These are phyloP conservation scores for Torulaspora pretoriensis DNA, from an alignment of 1,139 yeast genomes.

Conservation along the genomic window DNA sequence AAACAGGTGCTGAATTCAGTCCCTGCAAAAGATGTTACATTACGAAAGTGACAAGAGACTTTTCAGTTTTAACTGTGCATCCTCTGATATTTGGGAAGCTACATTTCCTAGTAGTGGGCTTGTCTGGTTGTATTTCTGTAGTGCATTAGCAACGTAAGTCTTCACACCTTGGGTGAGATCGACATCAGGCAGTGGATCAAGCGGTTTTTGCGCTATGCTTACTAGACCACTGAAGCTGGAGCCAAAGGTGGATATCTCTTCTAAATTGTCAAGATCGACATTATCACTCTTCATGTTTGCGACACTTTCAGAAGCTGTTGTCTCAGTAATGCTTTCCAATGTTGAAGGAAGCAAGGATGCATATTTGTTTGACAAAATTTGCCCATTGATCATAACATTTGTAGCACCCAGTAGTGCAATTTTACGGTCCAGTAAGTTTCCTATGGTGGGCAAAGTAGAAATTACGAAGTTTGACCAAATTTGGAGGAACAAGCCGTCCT, in stretches of 20 bases:
- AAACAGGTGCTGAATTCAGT: neutral
- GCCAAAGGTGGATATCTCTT: constrained; percentile 63
- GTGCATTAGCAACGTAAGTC: constrained; percentile 37
- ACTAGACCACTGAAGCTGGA: constrained; percentile 73
- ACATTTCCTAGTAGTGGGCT: constrained; percentile 32
- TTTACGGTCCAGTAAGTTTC: constrained; percentile 70
- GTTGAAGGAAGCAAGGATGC: constrained; percentile 46
- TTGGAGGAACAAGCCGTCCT: constrained; percentile 50
- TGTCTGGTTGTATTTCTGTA: constrained; percentile 33
- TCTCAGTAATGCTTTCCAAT: constrained; percentile 49
- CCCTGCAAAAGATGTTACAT: neutral
- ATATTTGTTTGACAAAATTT: constrained; percentile 43
- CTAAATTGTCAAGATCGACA: constrained; percentile 41
- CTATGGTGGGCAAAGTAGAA: constrained; percentile 61
- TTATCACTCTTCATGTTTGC: constrained; percentile 35
- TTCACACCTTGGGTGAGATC: constrained; percentile 39
- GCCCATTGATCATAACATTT: constrained; percentile 41
- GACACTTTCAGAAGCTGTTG: constrained; percentile 39
- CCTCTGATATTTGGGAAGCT: constrained; percentile 39
- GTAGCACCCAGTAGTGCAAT: constrained; percentile 71
- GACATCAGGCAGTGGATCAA: constrained; percentile 64
- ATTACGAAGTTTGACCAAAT: constrained; percentile 60
- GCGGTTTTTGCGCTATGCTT: constrained; percentile 54
- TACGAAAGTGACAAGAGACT: constrained; percentile 23
- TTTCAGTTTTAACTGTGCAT: constrained; percentile 38